A percentile compares a stretch with the other conserved stretches of the same genome.
Conservation (phyloP, 306 rosid genomes). For the Quercus bicolor region DNA sequence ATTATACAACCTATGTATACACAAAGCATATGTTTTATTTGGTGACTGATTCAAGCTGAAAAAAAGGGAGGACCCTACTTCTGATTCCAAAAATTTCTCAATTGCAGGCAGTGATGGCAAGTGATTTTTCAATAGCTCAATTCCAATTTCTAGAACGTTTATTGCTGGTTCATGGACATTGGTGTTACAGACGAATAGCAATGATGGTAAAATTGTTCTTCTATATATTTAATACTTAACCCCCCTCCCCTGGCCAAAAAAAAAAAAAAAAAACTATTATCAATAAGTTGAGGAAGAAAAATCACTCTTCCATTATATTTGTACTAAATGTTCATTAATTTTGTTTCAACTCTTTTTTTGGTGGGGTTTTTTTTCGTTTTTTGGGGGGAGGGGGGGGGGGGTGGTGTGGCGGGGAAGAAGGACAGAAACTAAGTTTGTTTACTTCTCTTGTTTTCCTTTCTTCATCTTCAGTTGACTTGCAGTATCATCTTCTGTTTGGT, state of each 20-base stretch:
- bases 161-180: slow-evolving; percentile 86
- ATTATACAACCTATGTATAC: background rate
- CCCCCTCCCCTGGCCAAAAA: background rate
- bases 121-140: slow-evolving; percentile 80
- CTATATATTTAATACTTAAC: background rate
- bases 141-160: slow-evolving; percentile 79
- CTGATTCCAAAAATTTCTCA: slow-evolving; percentile 17
- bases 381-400: no score
- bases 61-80: background rate
- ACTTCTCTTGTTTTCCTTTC: background rate
- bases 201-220: slow-evolving; percentile 69
- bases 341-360: background rate
- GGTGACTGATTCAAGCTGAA: background rate
- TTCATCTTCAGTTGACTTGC: slow-evolving; percentile 1
- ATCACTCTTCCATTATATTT: background rate
- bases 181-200: slow-evolving; percentile 89
- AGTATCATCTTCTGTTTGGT: slow-evolving; percentile 14
- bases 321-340: background rate
- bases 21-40: background rate
- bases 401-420: no score
- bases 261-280: background rate
- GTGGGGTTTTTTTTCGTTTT: background rate
- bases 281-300: background rate
- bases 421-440: background rate
- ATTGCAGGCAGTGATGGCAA: slow-evolving; percentile 88